Conservation (phyloP, 2,329 filamentous ascomycete genomes). For the Fusarium albosuccineum region DNA sequence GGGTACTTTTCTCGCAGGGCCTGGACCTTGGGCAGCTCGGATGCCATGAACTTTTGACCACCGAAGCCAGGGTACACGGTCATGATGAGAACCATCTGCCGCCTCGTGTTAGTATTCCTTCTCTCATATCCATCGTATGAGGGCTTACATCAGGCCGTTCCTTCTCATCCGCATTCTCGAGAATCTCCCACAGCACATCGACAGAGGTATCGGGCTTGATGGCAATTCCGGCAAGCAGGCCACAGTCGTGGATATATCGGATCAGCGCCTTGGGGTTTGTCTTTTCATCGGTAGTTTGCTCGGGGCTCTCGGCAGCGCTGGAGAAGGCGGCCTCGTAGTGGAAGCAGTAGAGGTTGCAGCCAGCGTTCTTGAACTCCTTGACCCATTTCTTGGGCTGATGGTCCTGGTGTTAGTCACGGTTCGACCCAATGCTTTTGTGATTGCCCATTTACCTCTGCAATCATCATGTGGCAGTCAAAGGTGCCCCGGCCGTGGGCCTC, state of each 20-base stretch:
- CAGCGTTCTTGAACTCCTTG: slow-evolving; percentile 91
- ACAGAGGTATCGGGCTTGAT: slow-evolving; percentile 94
- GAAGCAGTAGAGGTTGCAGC: slow-evolving; percentile 99
- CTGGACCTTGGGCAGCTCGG: slow-evolving; percentile 92
- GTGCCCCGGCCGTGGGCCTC: slow-evolving; percentile 83
- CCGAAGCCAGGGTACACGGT: slow-evolving; percentile 98
- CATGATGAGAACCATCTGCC: slow-evolving; percentile 97
- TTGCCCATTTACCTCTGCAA: slow-evolving; percentile 79
- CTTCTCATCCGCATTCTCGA: slow-evolving; percentile 77
- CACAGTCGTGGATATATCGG: slow-evolving; percentile 88
- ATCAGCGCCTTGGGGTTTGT: slow-evolving; percentile 90
- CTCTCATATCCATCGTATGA: background rate
- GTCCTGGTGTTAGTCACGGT: slow-evolving; percentile 24
- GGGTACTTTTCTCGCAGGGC: slow-evolving; percentile 88
- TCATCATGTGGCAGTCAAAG: slow-evolving; percentile 99
- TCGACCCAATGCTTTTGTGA: background rate
- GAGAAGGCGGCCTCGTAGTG: slow-evolving; percentile 98
- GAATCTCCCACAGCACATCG: slow-evolving; percentile 90
- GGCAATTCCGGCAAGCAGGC: slow-evolving; percentile 92
- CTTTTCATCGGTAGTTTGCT: slow-evolving; percentile 74
- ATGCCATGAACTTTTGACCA: slow-evolving; percentile 98
- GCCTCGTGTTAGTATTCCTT: slow-evolving; percentile 23
- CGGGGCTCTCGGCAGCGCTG: slow-evolving; percentile 84
- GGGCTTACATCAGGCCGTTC: slow-evolving; percentile 88
- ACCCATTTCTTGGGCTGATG: slow-evolving; percentile 96